These are phyloP conservation scores for Tolypocladium nubicola DNA, from an alignment of 2,329 filamentous ascomycete species.

Conservation along the genomic window DNA sequence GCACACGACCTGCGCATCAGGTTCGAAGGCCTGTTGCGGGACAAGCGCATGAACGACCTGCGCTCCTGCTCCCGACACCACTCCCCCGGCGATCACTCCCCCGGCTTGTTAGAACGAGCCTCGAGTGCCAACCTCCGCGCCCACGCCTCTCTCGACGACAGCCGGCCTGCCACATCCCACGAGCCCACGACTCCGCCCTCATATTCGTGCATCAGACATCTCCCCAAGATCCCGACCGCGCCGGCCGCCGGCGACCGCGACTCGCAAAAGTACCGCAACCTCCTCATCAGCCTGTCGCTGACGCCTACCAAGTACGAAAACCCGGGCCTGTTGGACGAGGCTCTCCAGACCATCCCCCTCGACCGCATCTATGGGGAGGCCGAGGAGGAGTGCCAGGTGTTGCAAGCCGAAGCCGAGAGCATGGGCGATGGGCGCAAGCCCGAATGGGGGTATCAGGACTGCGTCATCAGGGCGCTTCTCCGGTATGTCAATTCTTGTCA, in stretches of 20 bases:
- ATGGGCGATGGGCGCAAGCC: slow-evolving; percentile 70
- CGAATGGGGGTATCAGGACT: slow-evolving; percentile 97
- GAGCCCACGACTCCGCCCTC: slow-evolving; percentile 32
- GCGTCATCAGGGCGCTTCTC: slow-evolving; percentile 78
- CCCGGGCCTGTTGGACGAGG: slow-evolving; percentile 86
- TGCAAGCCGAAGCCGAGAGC: slow-evolving; percentile 79
- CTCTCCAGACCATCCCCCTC: slow-evolving; percentile 73
- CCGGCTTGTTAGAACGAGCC: slow-evolving; percentile 38
- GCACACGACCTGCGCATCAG: slow-evolving; percentile 69
- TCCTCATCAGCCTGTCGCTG: slow-evolving; percentile 74
- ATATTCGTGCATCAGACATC: slow-evolving; percentile 37
- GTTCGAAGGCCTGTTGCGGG: slow-evolving; percentile 79
- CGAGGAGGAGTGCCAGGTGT: slow-evolving; percentile 82
- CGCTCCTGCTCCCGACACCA: slow-evolving; percentile 40
- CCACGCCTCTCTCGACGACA: slow-evolving; percentile 24
- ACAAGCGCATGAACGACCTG: slow-evolving; percentile 77
- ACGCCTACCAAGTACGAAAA: slow-evolving; percentile 95
- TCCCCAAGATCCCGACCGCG: slow-evolving; percentile 55
- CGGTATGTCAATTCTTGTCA: slow-evolving; percentile 41
- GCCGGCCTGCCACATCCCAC: slow-evolving; percentile 37
- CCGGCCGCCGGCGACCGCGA: slow-evolving; percentile 54
- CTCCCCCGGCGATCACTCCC: slow-evolving; percentile 49
- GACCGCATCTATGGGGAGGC: slow-evolving; percentile 89
- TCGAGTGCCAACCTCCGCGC: slow-evolving; percentile 38
- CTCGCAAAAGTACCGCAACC: slow-evolving; percentile 67